Evolutionary conservation across 106 monocot genomes (phyloP), one percentile per base, ranked within the genome.

Genomic region (Narthecium ossifragum): DNA sequence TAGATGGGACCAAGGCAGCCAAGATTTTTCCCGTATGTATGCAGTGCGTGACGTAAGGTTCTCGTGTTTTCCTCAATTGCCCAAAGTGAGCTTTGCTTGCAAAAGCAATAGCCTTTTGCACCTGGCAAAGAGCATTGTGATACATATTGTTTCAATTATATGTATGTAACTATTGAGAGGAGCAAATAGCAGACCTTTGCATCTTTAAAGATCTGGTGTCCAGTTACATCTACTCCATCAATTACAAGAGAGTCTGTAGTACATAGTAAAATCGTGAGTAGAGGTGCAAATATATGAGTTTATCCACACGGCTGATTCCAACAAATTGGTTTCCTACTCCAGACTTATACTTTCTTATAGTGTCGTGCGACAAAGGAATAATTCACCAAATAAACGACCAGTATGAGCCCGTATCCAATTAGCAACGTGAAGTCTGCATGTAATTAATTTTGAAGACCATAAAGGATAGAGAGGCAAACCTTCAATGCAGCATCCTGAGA

Each of bases 191-290:
- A 27, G 22, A 93, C 93, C 89, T 83, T 75, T 31, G 73, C 57
- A 64, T 94, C 93, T 61, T 75, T 53, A 57, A 94, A 94, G 24
- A 94, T 89, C 25, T 74, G 68, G 60, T 83, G 86, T 51, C 93
- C 93, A 39, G 93, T 94, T 52, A 94, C 74, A 69, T 94, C 93
- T 55, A 94, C 93, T 56, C 89, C 93, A 53, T 94, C 89, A 24
- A 82, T 15, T 51, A 94, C 53, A 61, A 89, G 60, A 70, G 80
- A 80, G 70, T 85, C 93, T 94, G 89, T 51, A 69, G 15, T 39
- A 51, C 23, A 36, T 17, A 28, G 34, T 3, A 49, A 22, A 49
- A 49, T 34, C 8, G 18, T n/a, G n/a, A n/a, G n/a, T n/a, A n/a
- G n/a, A n/a, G n/a, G n/a, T n/a, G n/a, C n/a, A n/a, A n/a, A n/a